A percentile compares a stretch with the other conserved stretches of the same genome.
phyloP scores from a whole-genome alignment of 108 stramenopile species.

The Aurantiochytrium sp. region DNA sequence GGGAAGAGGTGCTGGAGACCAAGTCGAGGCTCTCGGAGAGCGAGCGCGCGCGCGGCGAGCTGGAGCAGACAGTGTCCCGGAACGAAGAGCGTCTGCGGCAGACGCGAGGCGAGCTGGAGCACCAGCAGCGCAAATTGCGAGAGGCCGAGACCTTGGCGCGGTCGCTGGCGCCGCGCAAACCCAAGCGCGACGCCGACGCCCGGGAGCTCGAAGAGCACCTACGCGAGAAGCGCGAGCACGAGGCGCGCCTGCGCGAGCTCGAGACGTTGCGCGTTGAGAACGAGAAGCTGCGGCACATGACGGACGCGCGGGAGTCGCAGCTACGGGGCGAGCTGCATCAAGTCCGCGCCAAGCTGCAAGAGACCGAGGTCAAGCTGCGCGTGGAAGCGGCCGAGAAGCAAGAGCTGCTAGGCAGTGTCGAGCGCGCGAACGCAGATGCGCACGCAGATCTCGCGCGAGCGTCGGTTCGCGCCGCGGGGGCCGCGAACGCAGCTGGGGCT shows the following conservation, averaged over 20 bases:
- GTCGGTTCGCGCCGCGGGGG: background rate
- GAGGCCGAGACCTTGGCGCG: background rate
- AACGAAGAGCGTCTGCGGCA: background rate
- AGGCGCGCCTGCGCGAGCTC: background rate
- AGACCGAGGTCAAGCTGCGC: background rate
- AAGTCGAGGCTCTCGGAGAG: background rate
- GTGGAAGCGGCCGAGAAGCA: background rate
- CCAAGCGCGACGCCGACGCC: background rate
- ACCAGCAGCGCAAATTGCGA: background rate
- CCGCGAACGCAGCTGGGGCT: background rate
- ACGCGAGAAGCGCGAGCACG: background rate
- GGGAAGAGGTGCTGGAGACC: conserved; percentile 12
- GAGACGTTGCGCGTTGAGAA: background rate
- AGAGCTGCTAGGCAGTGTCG: background rate
- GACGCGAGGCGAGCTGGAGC: background rate
- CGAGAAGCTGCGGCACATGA: background rate
- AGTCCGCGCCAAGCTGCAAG: background rate
- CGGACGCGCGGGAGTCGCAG: background rate
- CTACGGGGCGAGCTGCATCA: background rate
- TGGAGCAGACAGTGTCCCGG: background rate
- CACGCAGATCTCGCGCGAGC: background rate
- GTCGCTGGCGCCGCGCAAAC: background rate
- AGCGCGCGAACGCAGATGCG: background rate
- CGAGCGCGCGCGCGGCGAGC: background rate
- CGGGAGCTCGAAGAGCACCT: background rate